phyloP scores from a whole-genome alignment of 2,329 filamentous ascomycete species.

The Pseudocercospora vitis region DNA sequence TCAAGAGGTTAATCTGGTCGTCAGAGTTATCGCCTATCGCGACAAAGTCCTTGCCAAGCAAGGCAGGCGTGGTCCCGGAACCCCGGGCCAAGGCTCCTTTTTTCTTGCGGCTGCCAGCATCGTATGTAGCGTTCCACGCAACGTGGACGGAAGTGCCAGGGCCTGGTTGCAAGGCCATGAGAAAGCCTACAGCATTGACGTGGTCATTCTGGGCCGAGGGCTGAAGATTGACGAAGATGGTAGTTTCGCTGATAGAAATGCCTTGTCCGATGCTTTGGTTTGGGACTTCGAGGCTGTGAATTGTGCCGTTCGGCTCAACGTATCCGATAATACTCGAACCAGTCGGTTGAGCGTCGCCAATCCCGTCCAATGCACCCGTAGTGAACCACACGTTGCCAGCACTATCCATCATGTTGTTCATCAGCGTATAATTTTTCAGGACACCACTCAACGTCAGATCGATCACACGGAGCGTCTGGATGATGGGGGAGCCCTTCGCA shows the following conservation, averaged over 20 bases:
- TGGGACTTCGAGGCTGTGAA: slow-evolving; percentile 1
- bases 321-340: neutral
- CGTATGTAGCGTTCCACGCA: neutral
- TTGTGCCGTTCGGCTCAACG: neutral
- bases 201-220: neutral
- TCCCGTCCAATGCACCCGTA: neutral
- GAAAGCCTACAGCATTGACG: neutral
- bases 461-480: neutral
- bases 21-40: slow-evolving; percentile 1
- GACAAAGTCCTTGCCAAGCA: neutral
- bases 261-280: slow-evolving; percentile 5
- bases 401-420: neutral
- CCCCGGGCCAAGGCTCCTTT: neutral
- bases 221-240: neutral
- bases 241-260: neutral
- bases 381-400: slow-evolving; percentile 2
- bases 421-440: neutral
- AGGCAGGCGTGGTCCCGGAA: neutral
- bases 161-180: neutral
- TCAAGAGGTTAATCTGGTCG: neutral
- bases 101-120: neutral
- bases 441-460: neutral
- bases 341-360: neutral
- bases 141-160: neutral
- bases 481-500: neutral